phyloP scores from a whole-genome alignment of 2,329 filamentous ascomycete genomes.

The Huntiella bhutanensis region DNA sequence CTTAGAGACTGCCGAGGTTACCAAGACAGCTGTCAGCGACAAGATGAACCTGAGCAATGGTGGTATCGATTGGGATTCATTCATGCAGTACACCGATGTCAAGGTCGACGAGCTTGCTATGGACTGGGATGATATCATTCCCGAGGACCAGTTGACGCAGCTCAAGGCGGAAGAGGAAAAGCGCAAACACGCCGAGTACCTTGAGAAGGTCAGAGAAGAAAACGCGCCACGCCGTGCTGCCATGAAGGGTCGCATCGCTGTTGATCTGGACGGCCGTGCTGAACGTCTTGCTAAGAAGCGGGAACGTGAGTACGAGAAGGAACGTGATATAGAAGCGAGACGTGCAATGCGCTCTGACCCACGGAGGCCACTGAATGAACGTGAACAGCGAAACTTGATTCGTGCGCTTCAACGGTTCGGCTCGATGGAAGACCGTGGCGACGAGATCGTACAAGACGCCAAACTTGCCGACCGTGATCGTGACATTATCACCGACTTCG shows the following conservation, averaged over 20 bases:
- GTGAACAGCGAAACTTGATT: conserved; percentile 82
- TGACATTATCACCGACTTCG: conserved; percentile 55
- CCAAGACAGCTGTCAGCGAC: conserved; percentile 87
- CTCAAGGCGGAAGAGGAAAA: conserved; percentile 81
- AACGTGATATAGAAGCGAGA: conserved; percentile 56
- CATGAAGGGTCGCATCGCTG: conserved; percentile 36
- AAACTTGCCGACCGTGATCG: conserved; percentile 66
- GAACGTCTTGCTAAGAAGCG: conserved; percentile 48
- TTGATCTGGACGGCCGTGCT: conserved; percentile 43
- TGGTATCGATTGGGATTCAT: conserved; percentile 70
- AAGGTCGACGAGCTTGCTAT: conserved; percentile 67
- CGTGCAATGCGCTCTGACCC: conserved; percentile 62
- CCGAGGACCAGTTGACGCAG: conserved; percentile 72
- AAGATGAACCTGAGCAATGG: conserved; percentile 83
- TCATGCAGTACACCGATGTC: conserved; percentile 94
- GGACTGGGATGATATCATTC: conserved; percentile 97
- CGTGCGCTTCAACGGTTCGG: conserved; percentile 82
- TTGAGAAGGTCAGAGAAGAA: conserved; percentile 65
- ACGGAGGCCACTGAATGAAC: conserved; percentile 73
- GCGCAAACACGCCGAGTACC: conserved; percentile 63
- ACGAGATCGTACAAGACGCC: conserved; percentile 76
- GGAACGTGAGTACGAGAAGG: conserved; percentile 45
- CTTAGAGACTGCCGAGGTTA: conserved; percentile 88
- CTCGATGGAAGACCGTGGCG: conserved; percentile 68
- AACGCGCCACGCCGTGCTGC: conserved; percentile 61